phyloP scores from a whole-genome alignment of 176 grass and related monocot genomes.

The Triticum timopheevii region DNA sequence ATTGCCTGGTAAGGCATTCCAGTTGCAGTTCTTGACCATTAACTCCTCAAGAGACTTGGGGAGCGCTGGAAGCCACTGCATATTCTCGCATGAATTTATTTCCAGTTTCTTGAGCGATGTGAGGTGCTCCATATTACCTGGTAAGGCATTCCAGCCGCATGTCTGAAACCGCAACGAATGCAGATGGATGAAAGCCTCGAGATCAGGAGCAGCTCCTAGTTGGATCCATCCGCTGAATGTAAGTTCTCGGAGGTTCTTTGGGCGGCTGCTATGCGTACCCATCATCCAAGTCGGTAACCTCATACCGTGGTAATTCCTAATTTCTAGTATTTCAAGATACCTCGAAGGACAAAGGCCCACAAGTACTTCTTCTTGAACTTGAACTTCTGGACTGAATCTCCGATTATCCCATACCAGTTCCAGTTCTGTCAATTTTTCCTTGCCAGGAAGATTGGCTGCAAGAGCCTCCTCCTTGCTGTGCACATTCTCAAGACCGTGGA shows the following conservation, averaged over 20 bases:
- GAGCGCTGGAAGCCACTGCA: too few relatives aligned
- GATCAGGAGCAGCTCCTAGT: too few relatives aligned
- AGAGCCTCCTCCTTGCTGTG: not conserved
- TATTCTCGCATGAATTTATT: too few relatives aligned
- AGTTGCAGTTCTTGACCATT: too few relatives aligned
- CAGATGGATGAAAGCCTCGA: too few relatives aligned
- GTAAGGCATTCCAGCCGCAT: too few relatives aligned
- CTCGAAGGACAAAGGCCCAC: not conserved
- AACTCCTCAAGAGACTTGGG: too few relatives aligned
- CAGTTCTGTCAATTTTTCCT: not conserved
- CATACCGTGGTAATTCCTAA: fast-evolving
- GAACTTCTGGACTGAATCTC: not conserved
- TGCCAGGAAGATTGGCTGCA: not conserved
- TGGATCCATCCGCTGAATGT: too few relatives aligned
- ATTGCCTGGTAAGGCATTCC: too few relatives aligned
- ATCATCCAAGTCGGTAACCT: not conserved
- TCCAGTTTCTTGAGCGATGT: too few relatives aligned
- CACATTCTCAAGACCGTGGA: not conserved
- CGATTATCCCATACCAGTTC: fast-evolving
- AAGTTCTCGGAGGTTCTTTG: not conserved
- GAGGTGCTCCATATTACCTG: too few relatives aligned
- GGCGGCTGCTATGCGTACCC: fast-evolving
- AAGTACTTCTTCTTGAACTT: not conserved
- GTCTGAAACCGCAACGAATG: too few relatives aligned
- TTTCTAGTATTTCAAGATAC: not conserved